Evolutionary conservation across 306 rosid genomes (phyloP), one percentile per base, ranked within the genome.

Genomic region (Arachis stenosperma): DNA sequence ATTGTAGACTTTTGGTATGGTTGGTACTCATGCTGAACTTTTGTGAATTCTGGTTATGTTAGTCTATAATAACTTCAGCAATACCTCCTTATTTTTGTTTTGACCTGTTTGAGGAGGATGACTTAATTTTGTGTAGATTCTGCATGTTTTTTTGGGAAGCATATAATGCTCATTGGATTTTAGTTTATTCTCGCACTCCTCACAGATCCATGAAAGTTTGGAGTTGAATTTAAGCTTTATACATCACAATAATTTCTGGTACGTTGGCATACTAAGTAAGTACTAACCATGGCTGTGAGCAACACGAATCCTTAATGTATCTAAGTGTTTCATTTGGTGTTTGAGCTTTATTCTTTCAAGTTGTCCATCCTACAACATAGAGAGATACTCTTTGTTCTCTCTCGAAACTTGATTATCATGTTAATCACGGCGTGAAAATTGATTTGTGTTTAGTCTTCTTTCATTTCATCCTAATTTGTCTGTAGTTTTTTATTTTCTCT

Each of bases 1-100:
- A 82, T 74, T 88, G 83, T 81, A 77, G 81, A 67, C 29, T 61
- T 66, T 51, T 47, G 52, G 75, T 58, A 76, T 69, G 27, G 63
- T 69, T 51, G 69, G 64, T 43, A 63, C 70, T 62, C 67, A 55
- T 62, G 62, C 40, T 66, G 47, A 61, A 12, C 57, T 51, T 62
- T 48, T 81, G 61, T 60, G 78, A 67, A 70, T 81, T 75, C 36
- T 44, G 69, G 56, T 43, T 40, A 13, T 17, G 71, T 58, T 73
- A 53, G 66, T 60, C 79, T 47, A 47, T 69, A 69, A 74, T 62
- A 73, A 73, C 46, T 65, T 70, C 64, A 37, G 61, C 83, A 70
- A 63, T 58, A 27, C 76, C 70, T 77, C 57, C 68, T 36, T 65
- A 10, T 64, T 51, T 64, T 69, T 41, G 54, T 64, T 70, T 58